Conservation (phyloP, 1,139 yeast genomes). For the Dujonia santamariae region DNA sequence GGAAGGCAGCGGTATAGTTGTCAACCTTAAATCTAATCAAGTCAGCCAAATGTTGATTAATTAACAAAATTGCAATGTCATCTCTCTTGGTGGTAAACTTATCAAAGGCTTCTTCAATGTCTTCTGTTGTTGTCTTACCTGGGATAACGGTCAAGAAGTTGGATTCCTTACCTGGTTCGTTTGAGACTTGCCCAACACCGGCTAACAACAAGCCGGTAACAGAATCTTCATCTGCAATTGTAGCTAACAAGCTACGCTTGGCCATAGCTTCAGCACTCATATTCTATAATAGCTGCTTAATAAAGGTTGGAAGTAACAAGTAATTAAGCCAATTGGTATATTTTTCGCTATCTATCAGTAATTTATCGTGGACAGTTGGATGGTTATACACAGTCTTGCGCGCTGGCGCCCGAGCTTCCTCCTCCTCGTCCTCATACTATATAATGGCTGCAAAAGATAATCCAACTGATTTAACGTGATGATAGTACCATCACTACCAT, state of each 20-base stretch:
- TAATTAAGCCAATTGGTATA: too few relatives aligned
- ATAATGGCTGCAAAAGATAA: too few relatives aligned
- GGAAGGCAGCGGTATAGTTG: slow-evolving; percentile 84
- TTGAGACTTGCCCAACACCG: slow-evolving; percentile 87
- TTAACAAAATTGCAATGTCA: slow-evolving; percentile 88
- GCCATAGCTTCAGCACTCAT: slow-evolving; percentile 45
- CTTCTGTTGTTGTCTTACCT: slow-evolving; percentile 73
- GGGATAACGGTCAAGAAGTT: slow-evolving; percentile 81
- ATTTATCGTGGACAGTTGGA: too few relatives aligned
- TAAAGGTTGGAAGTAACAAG: too few relatives aligned
- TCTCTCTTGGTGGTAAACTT: slow-evolving; percentile 72
- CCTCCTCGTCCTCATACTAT: too few relatives aligned
- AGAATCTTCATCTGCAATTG: slow-evolving; percentile 96
- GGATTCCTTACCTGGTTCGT: slow-evolving; percentile 62
- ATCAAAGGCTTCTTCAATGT: slow-evolving; percentile 72
- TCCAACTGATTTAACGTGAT: too few relatives aligned
- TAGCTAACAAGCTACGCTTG: slow-evolving; percentile 80
- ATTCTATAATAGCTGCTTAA: background rate
- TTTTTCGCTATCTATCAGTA: too few relatives aligned
- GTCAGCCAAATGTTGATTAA: slow-evolving; percentile 95
- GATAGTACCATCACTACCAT: too few relatives aligned
- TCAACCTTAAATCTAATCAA: slow-evolving; percentile 82
- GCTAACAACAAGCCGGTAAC: slow-evolving; percentile 95
- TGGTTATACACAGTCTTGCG: too few relatives aligned
- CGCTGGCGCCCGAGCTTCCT: too few relatives aligned